phyloP scores from a whole-genome alignment of 345 rosid genomes.

The Zanthoxylum bungeanum region DNA sequence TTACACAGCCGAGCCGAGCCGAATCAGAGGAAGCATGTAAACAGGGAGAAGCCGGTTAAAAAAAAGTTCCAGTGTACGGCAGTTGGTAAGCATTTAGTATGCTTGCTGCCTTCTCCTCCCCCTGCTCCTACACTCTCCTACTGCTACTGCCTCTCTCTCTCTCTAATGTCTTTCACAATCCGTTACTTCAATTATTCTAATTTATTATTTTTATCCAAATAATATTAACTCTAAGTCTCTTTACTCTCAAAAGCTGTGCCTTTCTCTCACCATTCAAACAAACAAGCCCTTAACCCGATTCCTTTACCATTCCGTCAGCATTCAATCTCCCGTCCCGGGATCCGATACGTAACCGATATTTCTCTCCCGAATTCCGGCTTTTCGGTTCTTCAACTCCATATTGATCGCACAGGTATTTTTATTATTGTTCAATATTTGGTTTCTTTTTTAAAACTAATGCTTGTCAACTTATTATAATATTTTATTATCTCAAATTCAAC shows the following conservation, averaged over 20 bases:
- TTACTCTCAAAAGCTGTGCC: slow-evolving; percentile 37
- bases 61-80: slow-evolving; percentile 36
- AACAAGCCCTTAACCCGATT: background rate
- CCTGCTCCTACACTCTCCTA: slow-evolving; percentile 3
- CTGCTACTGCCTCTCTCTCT: background rate
- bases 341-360: slow-evolving; percentile 14
- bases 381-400: background rate
- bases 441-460: background rate
- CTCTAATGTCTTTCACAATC: background rate
- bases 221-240: background rate
- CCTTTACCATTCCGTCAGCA: slow-evolving; percentile 6
- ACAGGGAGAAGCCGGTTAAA: slow-evolving; percentile 26
- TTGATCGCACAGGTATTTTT: background rate
- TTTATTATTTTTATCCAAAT: too few relatives aligned
- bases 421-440: background rate
- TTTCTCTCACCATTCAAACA: background rate
- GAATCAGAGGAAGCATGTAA: slow-evolving; percentile 1
- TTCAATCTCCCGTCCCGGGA: background rate
- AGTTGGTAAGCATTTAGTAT: slow-evolving; percentile 76
- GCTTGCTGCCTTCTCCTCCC: slow-evolving; percentile 8
- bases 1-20: slow-evolving; percentile 3
- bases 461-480: background rate
- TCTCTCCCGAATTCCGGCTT: slow-evolving; percentile 6
- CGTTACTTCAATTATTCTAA: background rate
- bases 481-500: background rate